Conservation (phyloP, 1,284 basidiomycete species). For the Cryptococcus wingfieldii region DNA sequence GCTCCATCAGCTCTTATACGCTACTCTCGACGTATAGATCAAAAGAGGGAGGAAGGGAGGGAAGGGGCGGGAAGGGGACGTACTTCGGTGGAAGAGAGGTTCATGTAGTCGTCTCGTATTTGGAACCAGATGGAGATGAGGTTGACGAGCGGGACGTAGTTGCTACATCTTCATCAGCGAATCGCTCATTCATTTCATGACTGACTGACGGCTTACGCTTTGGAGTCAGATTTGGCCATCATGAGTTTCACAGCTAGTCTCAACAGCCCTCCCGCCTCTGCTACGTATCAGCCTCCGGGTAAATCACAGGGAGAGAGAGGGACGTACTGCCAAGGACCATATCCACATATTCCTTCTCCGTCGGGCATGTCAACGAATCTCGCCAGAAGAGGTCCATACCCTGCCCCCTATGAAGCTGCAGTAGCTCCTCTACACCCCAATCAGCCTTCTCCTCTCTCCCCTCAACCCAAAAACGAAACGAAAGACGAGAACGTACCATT, state of each 20-base stretch:
- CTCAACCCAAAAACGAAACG: not conserved
- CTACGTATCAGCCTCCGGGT: slow-evolving; percentile 1
- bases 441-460: not conserved
- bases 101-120: slow-evolving; percentile 97
- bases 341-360: slow-evolving; percentile 86
- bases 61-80: slow-evolving; percentile 1
- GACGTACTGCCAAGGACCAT: slow-evolving; percentile 94
- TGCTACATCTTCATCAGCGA: slow-evolving; percentile 52
- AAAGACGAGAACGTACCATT: slow-evolving; percentile 54
- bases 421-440: slow-evolving; percentile 63
- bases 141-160: slow-evolving; percentile 89
- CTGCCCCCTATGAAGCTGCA: slow-evolving; percentile 90
- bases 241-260: slow-evolving; percentile 91
- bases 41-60: too few relatives aligned
- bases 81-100: slow-evolving; percentile 80
- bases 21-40: not conserved
- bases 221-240: slow-evolving; percentile 67
- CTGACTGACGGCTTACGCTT: slow-evolving; percentile 54
- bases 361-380: slow-evolving; percentile 85
- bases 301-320: not conserved
- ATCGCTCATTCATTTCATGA: too few relatives aligned
- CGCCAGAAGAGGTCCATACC: slow-evolving; percentile 94
- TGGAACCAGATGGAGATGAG: slow-evolving; percentile 93
- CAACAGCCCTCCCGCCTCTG: slow-evolving; percentile 94
- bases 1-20: not conserved